A percentile compares a stretch with the other conserved stretches of the same genome.
phyloP scores from a whole-genome alignment of 495 filamentous ascomycete species.

The Tetracladium setigerum region DNA sequence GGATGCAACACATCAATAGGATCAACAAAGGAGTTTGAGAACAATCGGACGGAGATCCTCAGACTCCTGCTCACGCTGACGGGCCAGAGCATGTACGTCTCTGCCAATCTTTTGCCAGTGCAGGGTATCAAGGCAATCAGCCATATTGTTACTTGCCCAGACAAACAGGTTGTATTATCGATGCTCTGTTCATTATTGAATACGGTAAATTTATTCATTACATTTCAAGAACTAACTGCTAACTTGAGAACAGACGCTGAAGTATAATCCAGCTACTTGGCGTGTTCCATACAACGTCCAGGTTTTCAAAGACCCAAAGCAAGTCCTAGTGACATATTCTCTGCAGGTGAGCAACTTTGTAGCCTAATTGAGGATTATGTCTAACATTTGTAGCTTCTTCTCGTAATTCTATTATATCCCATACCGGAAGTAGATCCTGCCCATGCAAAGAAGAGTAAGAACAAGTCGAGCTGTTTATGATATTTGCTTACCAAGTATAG shows the following conservation, averaged over 20 bases:
- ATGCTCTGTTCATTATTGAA: conserved; percentile 89
- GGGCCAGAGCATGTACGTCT: conserved; percentile 89
- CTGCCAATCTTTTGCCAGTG: conserved; percentile 73
- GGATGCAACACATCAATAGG: conserved; percentile 87
- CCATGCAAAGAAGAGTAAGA: conserved; percentile 64
- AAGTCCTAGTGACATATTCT: conserved; percentile 84
- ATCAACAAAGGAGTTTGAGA: conserved; percentile 84
- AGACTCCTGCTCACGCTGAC: conserved; percentile 79
- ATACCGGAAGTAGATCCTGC: conserved; percentile 68
- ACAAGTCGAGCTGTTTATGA: not conserved
- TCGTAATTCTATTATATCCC: conserved; percentile 82
- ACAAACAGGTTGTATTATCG: conserved; percentile 88
- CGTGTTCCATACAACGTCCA: conserved; percentile 91
- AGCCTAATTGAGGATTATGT: not conserved
- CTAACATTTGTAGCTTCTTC: conserved; percentile 45
- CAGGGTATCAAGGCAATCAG: conserved; percentile 83
- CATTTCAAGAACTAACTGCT: conserved; percentile 14
- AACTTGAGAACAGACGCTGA: conserved; percentile 58
- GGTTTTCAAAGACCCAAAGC: conserved; percentile 88
- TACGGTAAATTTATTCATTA: conserved; percentile 54
- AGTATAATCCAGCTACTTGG: conserved; percentile 95
- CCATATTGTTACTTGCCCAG: conserved; percentile 77
- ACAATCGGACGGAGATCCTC: conserved; percentile 83
- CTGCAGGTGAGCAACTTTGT: conserved; percentile 43
- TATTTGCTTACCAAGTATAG: not conserved